Evolutionary conservation across 2,329 filamentous ascomycete species (phyloP).

Genomic region (Neofusicoccum parvum): DNA sequence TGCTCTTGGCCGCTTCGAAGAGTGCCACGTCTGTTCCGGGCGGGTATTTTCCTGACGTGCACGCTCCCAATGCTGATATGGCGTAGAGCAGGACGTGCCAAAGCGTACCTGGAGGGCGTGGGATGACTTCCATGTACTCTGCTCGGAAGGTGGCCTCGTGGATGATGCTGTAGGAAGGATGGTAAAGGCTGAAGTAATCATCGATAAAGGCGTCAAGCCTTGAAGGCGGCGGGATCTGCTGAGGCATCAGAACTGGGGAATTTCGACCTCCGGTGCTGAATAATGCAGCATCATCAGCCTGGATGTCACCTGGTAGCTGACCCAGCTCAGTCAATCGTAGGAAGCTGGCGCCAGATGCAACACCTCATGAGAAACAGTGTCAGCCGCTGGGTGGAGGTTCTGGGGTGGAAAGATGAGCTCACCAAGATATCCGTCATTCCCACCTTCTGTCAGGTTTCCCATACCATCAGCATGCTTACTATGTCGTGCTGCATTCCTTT

Average conservation of each 20-base stretch:
- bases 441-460: conserved; percentile 1
- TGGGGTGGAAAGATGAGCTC: background rate
- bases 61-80: conserved; percentile 49
- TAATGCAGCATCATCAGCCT: background rate
- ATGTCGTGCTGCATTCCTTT: background rate
- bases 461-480: background rate
- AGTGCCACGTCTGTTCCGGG: conserved; percentile 49
- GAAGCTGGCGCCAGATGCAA: conserved; percentile 7
- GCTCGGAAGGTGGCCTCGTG: conserved; percentile 52
- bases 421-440: conserved; percentile 15
- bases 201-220: conserved; percentile 34
- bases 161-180: conserved; percentile 51
- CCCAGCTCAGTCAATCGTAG: conserved; percentile 1
- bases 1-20: conserved; percentile 50
- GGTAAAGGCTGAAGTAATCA: conserved; percentile 51
- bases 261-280: background rate
- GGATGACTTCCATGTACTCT: conserved; percentile 49
- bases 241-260: background rate
- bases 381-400: background rate
- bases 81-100: conserved; percentile 52
- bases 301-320: background rate
- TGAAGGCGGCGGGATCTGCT: background rate
- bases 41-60: conserved; percentile 45
- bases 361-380: background rate
- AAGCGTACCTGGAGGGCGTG: conserved; percentile 43